Evolutionary conservation across 495 filamentous ascomycete genomes (phyloP).

Genomic region (Daldinia caldariorum): DNA sequence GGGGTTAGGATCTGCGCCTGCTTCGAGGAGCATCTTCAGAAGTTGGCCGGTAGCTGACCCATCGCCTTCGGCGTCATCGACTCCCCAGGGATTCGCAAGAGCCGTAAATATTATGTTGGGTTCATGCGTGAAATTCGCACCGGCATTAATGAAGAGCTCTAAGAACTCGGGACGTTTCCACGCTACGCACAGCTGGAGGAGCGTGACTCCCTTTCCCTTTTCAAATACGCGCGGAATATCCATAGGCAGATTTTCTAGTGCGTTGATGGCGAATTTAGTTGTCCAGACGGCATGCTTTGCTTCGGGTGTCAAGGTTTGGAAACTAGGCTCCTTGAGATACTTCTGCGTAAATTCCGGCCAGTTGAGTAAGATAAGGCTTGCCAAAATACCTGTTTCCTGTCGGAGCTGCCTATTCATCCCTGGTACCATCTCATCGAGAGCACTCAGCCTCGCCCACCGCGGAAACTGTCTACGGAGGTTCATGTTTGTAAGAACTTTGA

Average conservation of each 20-base stretch:
- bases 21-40: constrained; percentile 36
- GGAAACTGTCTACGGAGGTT: constrained; percentile 8
- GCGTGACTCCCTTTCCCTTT: constrained; percentile 17
- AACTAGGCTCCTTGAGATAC: constrained; percentile 16
- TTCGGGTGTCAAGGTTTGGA: constrained; percentile 15
- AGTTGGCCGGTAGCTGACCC: constrained; percentile 21
- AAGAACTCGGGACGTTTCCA: constrained; percentile 34
- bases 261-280: constrained; percentile 24
- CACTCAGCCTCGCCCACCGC: constrained; percentile 26
- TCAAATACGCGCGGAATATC: neutral
- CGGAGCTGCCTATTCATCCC: neutral
- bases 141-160: constrained; percentile 29
- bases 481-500: constrained; percentile 6
- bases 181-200: constrained; percentile 28
- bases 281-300: constrained; percentile 31
- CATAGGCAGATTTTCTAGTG: neutral
- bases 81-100: constrained; percentile 14
- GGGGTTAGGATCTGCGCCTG: constrained; percentile 34
- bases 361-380: constrained; percentile 24
- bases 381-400: constrained; percentile 23
- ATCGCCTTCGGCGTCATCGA: constrained; percentile 2
- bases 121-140: constrained; percentile 22
- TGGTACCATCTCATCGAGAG: constrained; percentile 1
- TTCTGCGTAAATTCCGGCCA: constrained; percentile 40
- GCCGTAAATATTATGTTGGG: constrained; percentile 30